Evolutionary conservation across 169 alveolate genomes (phyloP), one percentile per base, ranked within the genome.

Genomic region (Plasmodium gaboni): DNA sequence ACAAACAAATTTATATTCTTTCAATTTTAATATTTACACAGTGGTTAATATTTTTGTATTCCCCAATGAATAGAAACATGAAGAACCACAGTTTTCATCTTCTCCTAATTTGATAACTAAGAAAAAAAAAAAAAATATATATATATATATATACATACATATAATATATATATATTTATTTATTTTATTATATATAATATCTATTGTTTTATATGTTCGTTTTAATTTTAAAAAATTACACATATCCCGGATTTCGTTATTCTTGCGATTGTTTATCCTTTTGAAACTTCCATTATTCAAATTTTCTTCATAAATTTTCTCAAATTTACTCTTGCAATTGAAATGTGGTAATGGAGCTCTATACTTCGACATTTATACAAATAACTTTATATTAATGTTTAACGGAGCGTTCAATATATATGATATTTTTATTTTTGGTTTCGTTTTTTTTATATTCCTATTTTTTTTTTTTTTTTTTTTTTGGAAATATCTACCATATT

Each of bases 191-290:
- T 51, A 15, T 51, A 12, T 12, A 51, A 51, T 12, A 15, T n/a
- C 19, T 6, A 12, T 13, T 15, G n/a, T 32, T 32, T 5, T 51
- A 19, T 67, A 32, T 38, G 1, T 67, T 2, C 15, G 12, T 67
- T 10, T 38, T 13, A 12, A 38, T 12, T 55, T 61, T 7, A 17
- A 38, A 74, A 13, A n/a, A 2, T 78, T 78, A 78, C 89, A 78
- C 89, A 78, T 78, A 44, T 78, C 89, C 78, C 89, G 48, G 19
- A 78, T 78, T 65, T 78, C 89, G 38, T 78, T 78, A 57, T 78
- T 78, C 69, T 50, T 46, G 70, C 89, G 76, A 57, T 65, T 78
- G 44, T 78, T 78, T 78, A 78, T 78, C 26, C 89, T 48, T 64
- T 57, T 78, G 53, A 78, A 78, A 13, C 32, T 65, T 15, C 76